These are phyloP conservation scores for Helicostylum pulchrum DNA, from an alignment of 192 early-diverging fungal genomes.

Conservation along the genomic window DNA sequence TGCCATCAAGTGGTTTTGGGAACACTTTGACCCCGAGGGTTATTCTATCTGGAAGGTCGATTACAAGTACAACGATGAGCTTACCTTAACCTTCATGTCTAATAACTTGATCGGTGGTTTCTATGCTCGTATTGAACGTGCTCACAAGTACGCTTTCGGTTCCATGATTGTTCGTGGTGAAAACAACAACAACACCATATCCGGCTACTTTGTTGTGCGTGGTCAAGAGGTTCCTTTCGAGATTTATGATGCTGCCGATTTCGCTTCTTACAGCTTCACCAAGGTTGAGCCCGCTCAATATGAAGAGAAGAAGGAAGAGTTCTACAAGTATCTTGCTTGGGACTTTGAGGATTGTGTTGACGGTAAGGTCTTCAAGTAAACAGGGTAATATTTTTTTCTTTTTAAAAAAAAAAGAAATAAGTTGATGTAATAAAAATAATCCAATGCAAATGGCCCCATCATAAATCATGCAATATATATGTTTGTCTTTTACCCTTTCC, in stretches of 20 bases:
- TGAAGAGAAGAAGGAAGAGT: conserved; percentile 55
- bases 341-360: conserved; percentile 72
- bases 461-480: no score
- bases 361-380: conserved; percentile 87
- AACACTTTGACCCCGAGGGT: conserved; percentile 81
- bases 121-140: conserved; percentile 87
- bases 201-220: conserved; percentile 93
- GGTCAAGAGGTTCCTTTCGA: conserved; percentile 80
- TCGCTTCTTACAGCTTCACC: conserved; percentile 80
- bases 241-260: conserved; percentile 78
- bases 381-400: no score
- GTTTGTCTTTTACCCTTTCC: no score
- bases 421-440: background rate
- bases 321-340: conserved; percentile 76
- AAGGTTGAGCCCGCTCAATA: conserved; percentile 61
- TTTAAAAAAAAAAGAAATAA: background rate
- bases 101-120: conserved; percentile 93
- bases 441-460: background rate
- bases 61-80: conserved; percentile 96
- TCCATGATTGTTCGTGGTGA: conserved; percentile 77
- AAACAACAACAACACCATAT: conserved; percentile 84
- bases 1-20: conserved; percentile 93
- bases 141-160: conserved; percentile 94
- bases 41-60: conserved; percentile 90
- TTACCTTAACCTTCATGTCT: conserved; percentile 87